Evolutionary conservation across 73 alveolate species (phyloP), one percentile per base, ranked within the genome.

Genomic region (Stentor roeselii): DNA sequence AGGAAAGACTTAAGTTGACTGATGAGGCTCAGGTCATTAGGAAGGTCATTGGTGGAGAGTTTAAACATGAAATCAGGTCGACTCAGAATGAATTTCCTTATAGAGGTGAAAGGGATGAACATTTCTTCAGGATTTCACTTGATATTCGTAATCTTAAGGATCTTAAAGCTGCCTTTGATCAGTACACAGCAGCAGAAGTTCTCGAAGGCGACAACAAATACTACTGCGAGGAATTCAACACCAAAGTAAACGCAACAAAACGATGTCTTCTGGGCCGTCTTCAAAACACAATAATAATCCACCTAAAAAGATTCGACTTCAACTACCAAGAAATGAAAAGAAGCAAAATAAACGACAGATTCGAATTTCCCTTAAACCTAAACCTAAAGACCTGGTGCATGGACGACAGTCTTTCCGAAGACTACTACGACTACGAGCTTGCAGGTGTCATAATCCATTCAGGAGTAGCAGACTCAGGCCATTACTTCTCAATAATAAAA

Each of bases 381-480:
- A 92, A 93, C 88, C 75, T 93, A 6, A 89, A 77, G 75, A 83
- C 84, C 36, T 89, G 41, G 76, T 41, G 84, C 35, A 59, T 87
- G 61, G 89, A 60, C 38, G 87, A 84, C 67, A 83, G 78, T 30
- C 89, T 87, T 85, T 35, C 60, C 31, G 59, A 83, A 37, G 84
- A 88, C 77, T 88, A 75, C 82, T n/a, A n/a, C n/a, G n/a, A 86
- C 60, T 91, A 88, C 83, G 84, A 89, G 76, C 86, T 91, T 21
- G 94, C 86, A 3, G 96, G 96, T 60, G 96, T 89, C 3, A 89
- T 76, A 58, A 90, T 91, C 39, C 96, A 91, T 75, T 78, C 84
- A 14, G 96, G 96, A 39, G 82, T 92, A n/a, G 94, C 94, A n/a
- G 93, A 91, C 30, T 92, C 93, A 3, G 96, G 96, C 42, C 96